Percentiles rank a stretch among this genome's conserved stretches.
Evolutionary conservation across 192 early-diverging fungal genomes (phyloP).

Genomic region (Coemansia sp.): DNA sequence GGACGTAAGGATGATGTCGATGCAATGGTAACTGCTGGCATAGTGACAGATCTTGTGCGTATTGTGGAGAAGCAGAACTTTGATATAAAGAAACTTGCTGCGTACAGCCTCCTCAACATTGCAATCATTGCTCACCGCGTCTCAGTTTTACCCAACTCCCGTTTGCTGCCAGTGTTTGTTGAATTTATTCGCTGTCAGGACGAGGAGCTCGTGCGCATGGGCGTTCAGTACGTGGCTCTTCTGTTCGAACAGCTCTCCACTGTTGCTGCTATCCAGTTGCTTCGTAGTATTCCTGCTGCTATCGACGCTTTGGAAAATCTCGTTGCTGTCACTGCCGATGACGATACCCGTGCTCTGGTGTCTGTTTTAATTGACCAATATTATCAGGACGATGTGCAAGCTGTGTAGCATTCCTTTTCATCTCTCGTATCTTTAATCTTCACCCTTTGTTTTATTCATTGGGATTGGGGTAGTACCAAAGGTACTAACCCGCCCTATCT

Average conservation of each 20-base stretch:
- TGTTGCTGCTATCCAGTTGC: conserved; percentile 23
- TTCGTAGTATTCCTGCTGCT: conserved; percentile 36
- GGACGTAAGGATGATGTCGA: conserved; percentile 42
- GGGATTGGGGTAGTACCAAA: no score
- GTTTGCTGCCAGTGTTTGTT: conserved; percentile 34
- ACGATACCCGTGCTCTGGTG: conserved; percentile 51
- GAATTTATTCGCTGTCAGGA: conserved; percentile 68
- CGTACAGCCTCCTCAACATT: conserved; percentile 63
- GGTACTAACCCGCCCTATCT: no score
- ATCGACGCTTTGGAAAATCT: conserved; percentile 61
- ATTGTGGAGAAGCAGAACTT: conserved; percentile 62
- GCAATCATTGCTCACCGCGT: conserved; percentile 42
- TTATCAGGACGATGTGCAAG: conserved; percentile 53
- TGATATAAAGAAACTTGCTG: conserved; percentile 72
- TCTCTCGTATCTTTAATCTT: neutral
- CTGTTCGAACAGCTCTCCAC: conserved; percentile 54
- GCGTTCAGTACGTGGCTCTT: conserved; percentile 60
- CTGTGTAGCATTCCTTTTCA: neutral
- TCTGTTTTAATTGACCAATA: conserved; percentile 60
- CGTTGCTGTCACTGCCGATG: conserved; percentile 54
- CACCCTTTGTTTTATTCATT: conserved; percentile 1
- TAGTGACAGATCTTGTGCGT: conserved; percentile 55
- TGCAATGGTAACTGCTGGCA: conserved; percentile 56
- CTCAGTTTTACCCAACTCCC: conserved; percentile 24
- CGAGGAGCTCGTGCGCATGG: conserved; percentile 61